Evolutionary conservation across 306 rosid species (phyloP), one percentile per base, ranked within the genome.

Genomic region (Cicer yamashitae): DNA sequence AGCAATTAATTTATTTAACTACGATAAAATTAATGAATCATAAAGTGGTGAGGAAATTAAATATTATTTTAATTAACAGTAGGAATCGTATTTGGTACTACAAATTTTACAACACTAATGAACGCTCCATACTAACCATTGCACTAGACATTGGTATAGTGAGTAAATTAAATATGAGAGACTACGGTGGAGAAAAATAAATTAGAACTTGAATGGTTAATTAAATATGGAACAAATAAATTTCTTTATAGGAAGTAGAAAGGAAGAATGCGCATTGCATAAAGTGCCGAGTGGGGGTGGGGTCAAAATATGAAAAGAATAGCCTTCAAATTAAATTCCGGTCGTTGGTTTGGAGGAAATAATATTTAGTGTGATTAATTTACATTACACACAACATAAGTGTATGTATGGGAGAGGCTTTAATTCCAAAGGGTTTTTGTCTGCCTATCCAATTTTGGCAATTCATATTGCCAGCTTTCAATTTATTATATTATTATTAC

Each of bases 221-320:
- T 25, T 25, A 25, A 18, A 18, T 52, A 14, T 25, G 80, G 87
- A 83, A 67, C 75, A 75, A 41, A 34, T 60, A 75, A 41, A 34
- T 60, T 76, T 72, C 14, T 40, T 22, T 10, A 59, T 57, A 20
- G 10, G 7, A 52, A 51, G 34, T 48, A 78, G 85, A 51, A 85
- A 75, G 80, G 50, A 78, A 71, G 61, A 50, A 79, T 73, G 82
- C 84, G 59, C 77, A 73, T 63, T 76, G 81, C 65, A 66, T 30
- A 48, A 11, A 17, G 39, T n/a, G 52, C 1, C 2, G 40, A 39
- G 81, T 74, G 82, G 59, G 64, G 48, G 77, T 60, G 75, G 83
- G 87, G 86, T 62, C 82, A 81, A 40, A 80, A 72, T n/a, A 12
- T 70, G 57, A 64, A 65, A 53, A 54, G 53, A 77, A 80, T 77